Base-by-base conservation (phyloP, 345 rosid species). In the Eucalyptus polyanthemos region DNA sequence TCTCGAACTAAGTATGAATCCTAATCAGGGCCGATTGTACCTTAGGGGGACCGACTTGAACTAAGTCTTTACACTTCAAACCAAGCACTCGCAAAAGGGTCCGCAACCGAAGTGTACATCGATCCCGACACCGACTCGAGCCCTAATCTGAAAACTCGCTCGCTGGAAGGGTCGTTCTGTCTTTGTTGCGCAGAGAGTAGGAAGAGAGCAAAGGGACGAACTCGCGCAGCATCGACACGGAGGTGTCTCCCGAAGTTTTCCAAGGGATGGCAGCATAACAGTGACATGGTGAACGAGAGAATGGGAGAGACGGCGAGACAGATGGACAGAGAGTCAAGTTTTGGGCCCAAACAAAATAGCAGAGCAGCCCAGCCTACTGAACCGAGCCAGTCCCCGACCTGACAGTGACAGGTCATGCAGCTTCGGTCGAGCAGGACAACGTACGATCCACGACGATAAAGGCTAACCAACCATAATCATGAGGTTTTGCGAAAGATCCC, bases 271-370 rank as follows among this genome's bases (percentile, higher is more conserved):
- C 83, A 6, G 83, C 83, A 21, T 19, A 1, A 72, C 83, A 37
- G 24, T 11, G 7, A 34, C 1, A 5, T 9, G 80, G 44, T 9
- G 2, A 72, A 72, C 83, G 42, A 21, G 14, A 21, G 45, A 72
- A 2, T 2, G 45, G 6, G 45, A 5, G 25, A 21, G 25, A 17
- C 6, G 6, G 45, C 0, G 25, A 11, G 25, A 17, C 3, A 24
- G 58, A 53, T 4, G 4, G 58, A 21, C 58, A 16, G 6, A 34
- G 25, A 72, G 81, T 72, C 81, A 13, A 72, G 83, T 72, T 21
- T 76, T 11, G 83, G 83, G 83, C 47, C 83, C 83, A 76, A 21
- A 37, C 83, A 37, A 6, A 21, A 37, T 15, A 37, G 45, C 83
- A 21, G 83, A 76, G 83, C 83, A 76, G 83, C 83, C 83, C 83